A percentile compares a stretch with the other conserved stretches of the same genome.
phyloP scores from a whole-genome alignment of 257 asterid species.

The Solanum virginianum region DNA sequence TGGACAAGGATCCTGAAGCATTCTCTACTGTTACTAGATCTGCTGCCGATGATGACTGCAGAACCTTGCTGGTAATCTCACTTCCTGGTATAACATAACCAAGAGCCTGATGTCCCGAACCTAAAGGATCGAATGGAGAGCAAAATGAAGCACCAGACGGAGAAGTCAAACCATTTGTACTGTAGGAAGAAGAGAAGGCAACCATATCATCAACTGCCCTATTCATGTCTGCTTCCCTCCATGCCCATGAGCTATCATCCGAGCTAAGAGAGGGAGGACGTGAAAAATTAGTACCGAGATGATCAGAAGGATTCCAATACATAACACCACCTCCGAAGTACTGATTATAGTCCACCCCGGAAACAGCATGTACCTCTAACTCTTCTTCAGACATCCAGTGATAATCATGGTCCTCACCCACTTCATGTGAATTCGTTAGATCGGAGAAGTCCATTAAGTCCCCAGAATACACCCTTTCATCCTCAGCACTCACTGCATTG shows the following conservation, averaged over 20 bases:
- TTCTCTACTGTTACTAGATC: slow-evolving; percentile 71
- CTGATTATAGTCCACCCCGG: slow-evolving; percentile 84
- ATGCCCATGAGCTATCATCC: slow-evolving; percentile 99
- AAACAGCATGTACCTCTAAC: slow-evolving; percentile 64
- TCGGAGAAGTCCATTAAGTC: slow-evolving; percentile 58
- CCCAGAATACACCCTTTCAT: slow-evolving; percentile 59
- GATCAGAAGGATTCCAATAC: slow-evolving; percentile 97
- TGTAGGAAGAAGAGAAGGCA: slow-evolving; percentile 96
- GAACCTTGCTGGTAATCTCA: slow-evolving; percentile 71
- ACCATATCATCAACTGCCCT: slow-evolving; percentile 98
- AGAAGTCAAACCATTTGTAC: slow-evolving; percentile 93
- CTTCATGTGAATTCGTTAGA: slow-evolving; percentile 51
- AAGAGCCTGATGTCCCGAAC: slow-evolving; percentile 57
- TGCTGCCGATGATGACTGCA: slow-evolving; percentile 64
- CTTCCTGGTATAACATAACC: slow-evolving; percentile 87
- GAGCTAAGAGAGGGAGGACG: slow-evolving; percentile 99
- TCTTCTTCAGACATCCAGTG: slow-evolving; percentile 97
- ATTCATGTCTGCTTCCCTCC: slow-evolving; percentile 96
- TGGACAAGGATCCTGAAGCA: slow-evolving; percentile 58
- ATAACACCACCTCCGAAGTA: slow-evolving; percentile 96
- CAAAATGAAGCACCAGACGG: slow-evolving; percentile 95
- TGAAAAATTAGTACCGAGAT: slow-evolving; percentile 71
- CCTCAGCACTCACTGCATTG: slow-evolving; percentile 57
- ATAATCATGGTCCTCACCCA: slow-evolving; percentile 70
- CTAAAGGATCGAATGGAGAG: slow-evolving; percentile 89